Base-by-base conservation (phyloP, 2,329 filamentous ascomycete genomes). In the Sporothrix brasiliensis region DNA sequence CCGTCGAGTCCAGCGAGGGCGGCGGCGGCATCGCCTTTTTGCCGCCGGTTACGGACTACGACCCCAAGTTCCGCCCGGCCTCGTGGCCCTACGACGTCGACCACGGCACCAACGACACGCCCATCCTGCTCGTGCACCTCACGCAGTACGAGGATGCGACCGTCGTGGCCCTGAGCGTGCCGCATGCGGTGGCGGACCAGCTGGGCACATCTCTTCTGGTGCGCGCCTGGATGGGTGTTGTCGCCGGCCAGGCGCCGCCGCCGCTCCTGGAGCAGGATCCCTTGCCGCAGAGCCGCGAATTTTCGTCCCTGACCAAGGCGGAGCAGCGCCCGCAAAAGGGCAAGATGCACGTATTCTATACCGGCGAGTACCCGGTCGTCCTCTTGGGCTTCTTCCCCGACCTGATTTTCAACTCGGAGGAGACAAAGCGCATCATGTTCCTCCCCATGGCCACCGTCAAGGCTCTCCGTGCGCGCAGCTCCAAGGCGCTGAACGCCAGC, bases 161-260 rank as follows among this genome's bases (percentile, higher is more conserved):
- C 21, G 56, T 71, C 13, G n/a, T 71, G 9, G 50, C 58, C 27
- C 14, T 61, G n/a, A 71, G 70, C 67, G 11, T 52, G 4, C 70
- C 70, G 11, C 70, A 71, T 30, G 5, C 67, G 3, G n/a, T 71
- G 1, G 67, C 67, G 16, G 70, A 71, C 60, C 70, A 71, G 58
- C 39, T 71, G 3, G 70, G 70, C 70, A 49, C 54, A 19, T 30
- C 34, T 7, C 60, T 16, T 27, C 10, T 71, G 1, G 13, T 71
- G 21, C 52, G 53, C 3, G 70, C 70, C 2, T 71, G 70, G 70
- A 52, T 71, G 53, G 44, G 21, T 27, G 60, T 71, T 0, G 0
- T 68, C 21, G 56, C 16, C 7, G 70, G 70, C 9, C 19, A 60
- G 24, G 14, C 41, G 6, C 70, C 70, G 4, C 67, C 67, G 2